Evolutionary conservation across 1,139 yeast species (phyloP).

Genomic region (Hyphopichia pseudoburtonii): DNA sequence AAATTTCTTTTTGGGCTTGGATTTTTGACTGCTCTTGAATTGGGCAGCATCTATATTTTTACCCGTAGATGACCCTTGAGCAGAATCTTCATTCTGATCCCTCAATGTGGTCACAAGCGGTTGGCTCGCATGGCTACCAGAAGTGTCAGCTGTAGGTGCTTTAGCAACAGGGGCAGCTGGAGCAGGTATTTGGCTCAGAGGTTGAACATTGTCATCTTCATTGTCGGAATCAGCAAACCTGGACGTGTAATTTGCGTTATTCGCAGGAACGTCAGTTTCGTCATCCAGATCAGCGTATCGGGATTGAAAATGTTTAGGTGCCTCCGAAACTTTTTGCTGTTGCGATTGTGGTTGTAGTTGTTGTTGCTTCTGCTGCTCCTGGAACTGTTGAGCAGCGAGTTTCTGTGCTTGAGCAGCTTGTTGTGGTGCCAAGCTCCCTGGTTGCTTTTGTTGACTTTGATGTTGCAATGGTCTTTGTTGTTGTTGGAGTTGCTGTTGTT

Average conservation of each 20-base stretch:
- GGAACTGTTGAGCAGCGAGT: slow-evolving; percentile 10
- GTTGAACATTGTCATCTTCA: slow-evolving; percentile 17
- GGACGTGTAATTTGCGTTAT: slow-evolving; percentile 28
- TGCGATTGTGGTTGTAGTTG: slow-evolving; percentile 11
- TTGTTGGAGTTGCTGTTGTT: slow-evolving; percentile 7
- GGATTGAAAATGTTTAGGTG: slow-evolving; percentile 26
- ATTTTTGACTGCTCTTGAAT: slow-evolving; percentile 2
- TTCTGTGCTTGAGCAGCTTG: slow-evolving; percentile 10
- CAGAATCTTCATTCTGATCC: background rate
- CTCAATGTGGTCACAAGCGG: slow-evolving; percentile 16
- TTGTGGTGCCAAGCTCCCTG: slow-evolving; percentile 9
- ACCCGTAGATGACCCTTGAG: background rate
- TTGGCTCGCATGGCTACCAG: slow-evolving; percentile 11
- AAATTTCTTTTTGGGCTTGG: slow-evolving; percentile 2
- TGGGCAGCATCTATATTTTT: slow-evolving; percentile 2
- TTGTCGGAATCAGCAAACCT: slow-evolving; percentile 60
- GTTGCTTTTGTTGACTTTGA: slow-evolving; percentile 8
- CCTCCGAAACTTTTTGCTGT: slow-evolving; percentile 5
- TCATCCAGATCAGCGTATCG: slow-evolving; percentile 59
- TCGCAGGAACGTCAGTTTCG: slow-evolving; percentile 26
- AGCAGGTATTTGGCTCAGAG: slow-evolving; percentile 4
- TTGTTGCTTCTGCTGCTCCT: slow-evolving; percentile 9
- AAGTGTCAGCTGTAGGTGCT: slow-evolving; percentile 13
- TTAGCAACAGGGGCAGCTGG: slow-evolving; percentile 15
- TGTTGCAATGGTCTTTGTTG: slow-evolving; percentile 1